phyloP scores from a whole-genome alignment of 2,329 filamentous ascomycete species.

The Penicillium sp. region DNA sequence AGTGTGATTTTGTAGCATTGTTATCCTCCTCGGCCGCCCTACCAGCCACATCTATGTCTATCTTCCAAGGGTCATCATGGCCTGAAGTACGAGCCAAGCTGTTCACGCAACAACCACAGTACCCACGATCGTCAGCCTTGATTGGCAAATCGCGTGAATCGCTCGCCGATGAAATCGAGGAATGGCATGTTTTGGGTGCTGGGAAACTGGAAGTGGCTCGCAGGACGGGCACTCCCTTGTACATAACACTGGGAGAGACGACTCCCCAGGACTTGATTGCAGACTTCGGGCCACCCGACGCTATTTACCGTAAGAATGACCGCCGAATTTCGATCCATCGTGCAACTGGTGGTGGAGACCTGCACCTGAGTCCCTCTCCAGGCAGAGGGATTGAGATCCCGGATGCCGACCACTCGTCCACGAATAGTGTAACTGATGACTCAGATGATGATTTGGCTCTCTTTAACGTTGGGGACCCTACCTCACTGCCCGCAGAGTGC shows the following conservation, averaged over 20 bases:
- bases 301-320: slow-evolving; percentile 89
- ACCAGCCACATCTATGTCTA: slow-evolving; percentile 79
- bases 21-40: slow-evolving; percentile 75
- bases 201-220: slow-evolving; percentile 76
- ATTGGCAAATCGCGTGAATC: slow-evolving; percentile 71
- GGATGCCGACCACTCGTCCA: slow-evolving; percentile 74
- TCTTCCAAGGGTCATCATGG: slow-evolving; percentile 91
- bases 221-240: slow-evolving; percentile 64
- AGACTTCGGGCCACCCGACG: slow-evolving; percentile 88
- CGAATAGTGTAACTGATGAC: slow-evolving; percentile 68
- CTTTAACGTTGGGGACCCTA: slow-evolving; percentile 62
- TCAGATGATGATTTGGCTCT: slow-evolving; percentile 58
- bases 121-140: slow-evolving; percentile 69
- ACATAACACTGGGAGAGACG: slow-evolving; percentile 77
- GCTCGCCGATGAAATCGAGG: slow-evolving; percentile 84
- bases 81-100: slow-evolving; percentile 73
- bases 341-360: slow-evolving; percentile 31
- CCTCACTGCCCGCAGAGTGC: slow-evolving; percentile 53
- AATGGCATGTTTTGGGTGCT: slow-evolving; percentile 73
- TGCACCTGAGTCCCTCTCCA: slow-evolving; percentile 38
- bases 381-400: slow-evolving; percentile 46
- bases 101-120: slow-evolving; percentile 72
- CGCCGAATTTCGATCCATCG: slow-evolving; percentile 81
- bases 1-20: slow-evolving; percentile 78
- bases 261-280: slow-evolving; percentile 88